phyloP scores from a whole-genome alignment of 495 filamentous ascomycete genomes.

The Cercophora newfieldiana region DNA sequence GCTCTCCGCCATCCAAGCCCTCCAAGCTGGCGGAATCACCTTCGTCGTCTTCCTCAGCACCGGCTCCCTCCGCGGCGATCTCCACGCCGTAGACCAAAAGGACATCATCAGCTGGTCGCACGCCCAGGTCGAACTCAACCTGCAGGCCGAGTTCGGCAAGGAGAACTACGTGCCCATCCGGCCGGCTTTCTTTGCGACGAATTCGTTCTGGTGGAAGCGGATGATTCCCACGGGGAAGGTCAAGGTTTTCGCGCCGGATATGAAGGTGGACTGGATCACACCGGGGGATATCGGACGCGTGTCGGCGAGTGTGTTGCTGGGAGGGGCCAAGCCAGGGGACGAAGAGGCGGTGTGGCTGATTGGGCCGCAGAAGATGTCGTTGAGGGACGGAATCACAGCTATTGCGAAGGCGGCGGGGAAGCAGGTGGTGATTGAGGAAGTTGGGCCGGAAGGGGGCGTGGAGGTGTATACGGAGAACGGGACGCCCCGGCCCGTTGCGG shows the following conservation, averaged over 20 bases:
- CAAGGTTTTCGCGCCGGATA: slow-evolving; percentile 1
- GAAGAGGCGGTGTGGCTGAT: slow-evolving; percentile 1
- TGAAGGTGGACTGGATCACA: slow-evolving; percentile 15
- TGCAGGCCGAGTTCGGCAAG: slow-evolving; percentile 2
- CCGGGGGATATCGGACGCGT: slow-evolving; percentile 18
- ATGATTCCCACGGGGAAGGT: neutral
- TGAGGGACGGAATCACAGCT: neutral
- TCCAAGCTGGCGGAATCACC: slow-evolving; percentile 9
- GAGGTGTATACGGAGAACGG: neutral
- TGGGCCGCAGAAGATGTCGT: slow-evolving; percentile 8
- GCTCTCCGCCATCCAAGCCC: slow-evolving; percentile 8
- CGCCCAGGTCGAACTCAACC: slow-evolving; percentile 12
- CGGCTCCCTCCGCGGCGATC: neutral
- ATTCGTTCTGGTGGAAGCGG: slow-evolving; percentile 11
- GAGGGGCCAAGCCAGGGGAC: neutral
- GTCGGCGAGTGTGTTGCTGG: neutral
- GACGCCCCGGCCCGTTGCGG: neutral
- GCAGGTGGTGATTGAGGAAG: slow-evolving; percentile 2
- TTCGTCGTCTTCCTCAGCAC: slow-evolving; percentile 19
- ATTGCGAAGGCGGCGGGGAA: neutral
- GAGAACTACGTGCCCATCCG: slow-evolving; percentile 4
- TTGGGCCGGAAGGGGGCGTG: neutral
- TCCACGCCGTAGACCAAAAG: neutral
- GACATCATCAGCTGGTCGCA: slow-evolving; percentile 8
- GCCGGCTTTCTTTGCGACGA: slow-evolving; percentile 13